Conservation (phyloP, 768 basidiomycete species). For the Pisolithus microcarpus region DNA sequence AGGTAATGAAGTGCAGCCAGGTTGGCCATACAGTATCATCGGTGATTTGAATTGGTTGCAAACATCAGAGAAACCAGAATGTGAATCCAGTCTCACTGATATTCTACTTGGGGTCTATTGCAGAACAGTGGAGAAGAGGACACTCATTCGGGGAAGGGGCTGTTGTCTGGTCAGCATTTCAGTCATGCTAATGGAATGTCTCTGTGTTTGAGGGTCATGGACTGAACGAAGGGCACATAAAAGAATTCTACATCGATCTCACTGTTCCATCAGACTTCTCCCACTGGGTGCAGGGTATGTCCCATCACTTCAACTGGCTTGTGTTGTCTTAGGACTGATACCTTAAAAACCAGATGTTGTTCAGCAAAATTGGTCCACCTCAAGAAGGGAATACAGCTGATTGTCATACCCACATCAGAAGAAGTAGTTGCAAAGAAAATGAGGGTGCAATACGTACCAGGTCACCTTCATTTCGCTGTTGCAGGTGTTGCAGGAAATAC, state of each 20-base stretch:
- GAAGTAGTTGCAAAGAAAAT: constrained; percentile 5
- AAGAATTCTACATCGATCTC: no score
- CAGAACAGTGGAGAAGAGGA: no score
- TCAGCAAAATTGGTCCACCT: background rate
- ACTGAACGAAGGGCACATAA: no score
- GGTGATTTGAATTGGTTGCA: no score
- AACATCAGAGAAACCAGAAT: background rate
- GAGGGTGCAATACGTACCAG: constrained; percentile 8
- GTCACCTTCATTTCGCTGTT: constrained; percentile 22
- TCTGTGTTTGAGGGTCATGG: no score
- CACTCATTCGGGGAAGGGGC: no score
- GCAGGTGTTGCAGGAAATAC: constrained; percentile 20
- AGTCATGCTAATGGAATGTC: background rate
- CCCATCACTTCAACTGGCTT: background rate
- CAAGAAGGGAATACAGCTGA: constrained; percentile 11
- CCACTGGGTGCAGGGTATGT: no score
- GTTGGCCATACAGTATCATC: no score
- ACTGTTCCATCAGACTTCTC: no score
- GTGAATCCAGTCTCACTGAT: background rate
- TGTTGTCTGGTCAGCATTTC: no score
- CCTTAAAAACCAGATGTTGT: background rate
- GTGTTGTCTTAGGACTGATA: background rate
- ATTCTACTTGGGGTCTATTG: no score
- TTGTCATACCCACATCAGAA: constrained; percentile 9
- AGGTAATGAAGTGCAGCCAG: no score